Percentiles rank a stretch among this genome's conserved stretches.
Conservation (phyloP, 768 basidiomycete species). For the Leccinum aurantiacum region DNA sequence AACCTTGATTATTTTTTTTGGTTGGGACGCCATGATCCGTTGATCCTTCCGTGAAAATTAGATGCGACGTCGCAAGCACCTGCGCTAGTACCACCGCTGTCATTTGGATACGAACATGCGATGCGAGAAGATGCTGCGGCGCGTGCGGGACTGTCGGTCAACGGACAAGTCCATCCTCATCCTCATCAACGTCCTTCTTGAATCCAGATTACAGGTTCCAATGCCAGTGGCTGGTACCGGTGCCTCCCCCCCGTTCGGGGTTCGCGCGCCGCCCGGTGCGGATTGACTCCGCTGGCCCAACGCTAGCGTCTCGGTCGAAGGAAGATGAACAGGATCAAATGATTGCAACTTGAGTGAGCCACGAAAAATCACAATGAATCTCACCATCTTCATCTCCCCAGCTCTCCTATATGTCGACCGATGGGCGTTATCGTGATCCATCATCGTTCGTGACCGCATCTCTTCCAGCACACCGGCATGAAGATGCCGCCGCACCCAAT, state of each 20-base stretch:
- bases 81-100: not conserved
- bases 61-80: not conserved
- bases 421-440: conserved; percentile 2
- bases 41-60: not conserved
- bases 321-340: conserved; percentile 3
- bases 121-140: not conserved
- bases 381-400: not conserved
- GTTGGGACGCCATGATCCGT: not conserved
- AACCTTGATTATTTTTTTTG: not conserved
- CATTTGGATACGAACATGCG: not conserved
- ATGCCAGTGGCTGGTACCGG: not conserved
- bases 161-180: not conserved
- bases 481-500: not conserved
- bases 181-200: not conserved
- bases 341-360: conserved; percentile 1
- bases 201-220: not conserved
- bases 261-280: not conserved
- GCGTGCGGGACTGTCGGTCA: not conserved
- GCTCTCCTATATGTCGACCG: not conserved
- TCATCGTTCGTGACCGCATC: not conserved
- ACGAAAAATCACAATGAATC: not conserved
- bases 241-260: conserved; percentile 9
- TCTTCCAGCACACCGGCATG: not conserved
- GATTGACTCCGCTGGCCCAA: conserved; percentile 17
- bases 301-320: conserved; percentile 9